These are phyloP conservation scores for Phellopilus nigrolimitatus DNA, from an alignment of 1,284 basidiomycete species.

Conservation along the genomic window DNA sequence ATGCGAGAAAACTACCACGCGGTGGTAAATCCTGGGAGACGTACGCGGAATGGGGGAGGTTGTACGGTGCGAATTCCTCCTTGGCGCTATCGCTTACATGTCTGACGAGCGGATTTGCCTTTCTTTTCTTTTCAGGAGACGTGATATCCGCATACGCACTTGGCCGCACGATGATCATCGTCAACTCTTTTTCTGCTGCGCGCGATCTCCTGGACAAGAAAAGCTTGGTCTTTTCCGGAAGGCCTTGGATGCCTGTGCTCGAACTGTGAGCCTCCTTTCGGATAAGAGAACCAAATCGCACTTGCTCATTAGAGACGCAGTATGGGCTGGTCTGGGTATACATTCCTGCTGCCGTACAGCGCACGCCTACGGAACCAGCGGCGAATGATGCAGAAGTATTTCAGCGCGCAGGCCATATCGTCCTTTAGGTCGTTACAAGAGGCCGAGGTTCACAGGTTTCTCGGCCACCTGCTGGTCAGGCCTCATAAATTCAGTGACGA, in stretches of 20 bases:
- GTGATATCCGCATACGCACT: conserved; percentile 25
- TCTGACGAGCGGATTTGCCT: neutral
- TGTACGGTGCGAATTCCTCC: conserved; percentile 16
- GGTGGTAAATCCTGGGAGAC: conserved; percentile 19
- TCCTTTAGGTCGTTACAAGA: conserved; percentile 25
- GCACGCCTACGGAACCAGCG: conserved; percentile 29
- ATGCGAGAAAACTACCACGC: neutral
- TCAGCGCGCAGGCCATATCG: conserved; percentile 22
- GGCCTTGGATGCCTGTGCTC: conserved; percentile 21
- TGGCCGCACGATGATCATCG: conserved; percentile 28
- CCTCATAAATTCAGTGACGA: neutral
- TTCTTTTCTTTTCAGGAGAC: conserved; percentile 18
- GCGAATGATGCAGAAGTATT: conserved; percentile 28
- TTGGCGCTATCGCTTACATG: neutral
- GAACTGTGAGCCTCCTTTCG: neutral
- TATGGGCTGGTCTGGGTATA: neutral
- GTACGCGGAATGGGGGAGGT: conserved; percentile 23
- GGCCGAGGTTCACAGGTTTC: conserved; percentile 1
- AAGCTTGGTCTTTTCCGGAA: conserved; percentile 28
- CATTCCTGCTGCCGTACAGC: conserved; percentile 14
- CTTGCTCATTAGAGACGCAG: neutral
- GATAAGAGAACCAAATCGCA: too few relatives aligned
- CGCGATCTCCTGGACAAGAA: conserved; percentile 33
- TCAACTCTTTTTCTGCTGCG: conserved; percentile 29
- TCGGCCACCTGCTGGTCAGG: neutral